Evolutionary conservation across 768 basidiomycete genomes (phyloP), one percentile per base, ranked within the genome.

Genomic region (Lentinus tigrinus): DNA sequence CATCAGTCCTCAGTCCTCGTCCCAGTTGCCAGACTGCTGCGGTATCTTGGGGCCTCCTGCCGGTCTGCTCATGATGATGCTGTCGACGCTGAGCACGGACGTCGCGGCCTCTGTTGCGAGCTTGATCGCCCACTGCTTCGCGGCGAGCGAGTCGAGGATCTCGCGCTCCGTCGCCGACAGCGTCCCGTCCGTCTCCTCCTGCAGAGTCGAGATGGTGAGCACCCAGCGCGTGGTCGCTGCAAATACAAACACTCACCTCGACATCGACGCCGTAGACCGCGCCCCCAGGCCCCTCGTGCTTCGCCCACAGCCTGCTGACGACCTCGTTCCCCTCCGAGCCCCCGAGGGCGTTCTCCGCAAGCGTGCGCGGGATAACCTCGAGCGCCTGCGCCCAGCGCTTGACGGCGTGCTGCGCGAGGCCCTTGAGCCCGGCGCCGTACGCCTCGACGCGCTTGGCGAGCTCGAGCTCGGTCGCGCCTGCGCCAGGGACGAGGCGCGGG

Each of bases 1-100:
- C 31, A 11, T 31, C n/a, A n/a, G n/a, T n/a, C n/a, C n/a, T 53
- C 73, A 76, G 70, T 93, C 91, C 24, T 87, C 88, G 63, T 93
- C 92, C 91, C 91, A 93, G 70, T 91, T 91, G 6, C 90, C 85
- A 38, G 88, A 80, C 70, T 93, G 92, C 68, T 94, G 91, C 52
- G 91, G 91, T 48, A 93, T 78, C 70, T 92, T 93, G 47, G 91
- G 91, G 48, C 91, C 91, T 28, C 91, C 91, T 0, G 91, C 90
- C n/a, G 90, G 89, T 69, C 93, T 93, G 76, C 90, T 92, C 85
- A 95, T 94, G 77, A 98, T 97, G 71, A 98, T 98, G 68, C 91
- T 93, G 74, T 99, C 97, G 7, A 99, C 97, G 61, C 89, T 90
- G 54, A 99, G 83, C 28, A 97, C 91, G 0, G 92, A 88, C 39